Conservation (phyloP, 768 basidiomycete species). For the Pleurotus platypus region DNA sequence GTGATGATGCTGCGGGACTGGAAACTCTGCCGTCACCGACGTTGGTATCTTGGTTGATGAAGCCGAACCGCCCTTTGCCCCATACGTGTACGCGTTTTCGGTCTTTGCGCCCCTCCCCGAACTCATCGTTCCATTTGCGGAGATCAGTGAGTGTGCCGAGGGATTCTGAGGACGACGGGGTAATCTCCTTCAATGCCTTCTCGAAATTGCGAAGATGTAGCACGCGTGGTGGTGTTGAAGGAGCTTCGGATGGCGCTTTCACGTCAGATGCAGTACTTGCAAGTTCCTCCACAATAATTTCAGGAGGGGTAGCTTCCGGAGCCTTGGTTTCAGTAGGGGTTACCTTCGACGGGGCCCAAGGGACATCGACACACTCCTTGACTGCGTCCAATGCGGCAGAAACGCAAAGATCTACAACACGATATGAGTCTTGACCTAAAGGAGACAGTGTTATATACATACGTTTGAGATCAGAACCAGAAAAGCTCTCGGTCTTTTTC, state of each 20-base stretch:
- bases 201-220: constrained; percentile 66
- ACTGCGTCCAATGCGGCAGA: constrained; percentile 89
- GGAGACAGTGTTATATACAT: constrained; percentile 25
- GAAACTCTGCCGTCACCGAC: constrained; percentile 45
- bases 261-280: constrained; percentile 7
- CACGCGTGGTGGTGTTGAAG: constrained; percentile 25
- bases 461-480: constrained; percentile 96
- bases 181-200: constrained; percentile 85
- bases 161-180: constrained; percentile 83
- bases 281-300: constrained; percentile 14
- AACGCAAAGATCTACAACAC: constrained; percentile 79
- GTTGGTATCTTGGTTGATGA: constrained; percentile 45
- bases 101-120: constrained; percentile 78
- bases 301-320: constrained; percentile 5
- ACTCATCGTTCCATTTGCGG: constrained; percentile 90
- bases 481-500: constrained; percentile 78
- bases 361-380: constrained; percentile 78
- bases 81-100: constrained; percentile 67
- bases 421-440: constrained; percentile 1
- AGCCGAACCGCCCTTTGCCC: constrained; percentile 89
- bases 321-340: constrained; percentile 7
- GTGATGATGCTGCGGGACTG: not conserved
- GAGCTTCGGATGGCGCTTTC: not conserved
- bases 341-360: constrained; percentile 48
- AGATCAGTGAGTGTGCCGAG: constrained; percentile 72